Conservation (phyloP, 2,329 filamentous ascomycete genomes). For the Fusarium palustre region DNA sequence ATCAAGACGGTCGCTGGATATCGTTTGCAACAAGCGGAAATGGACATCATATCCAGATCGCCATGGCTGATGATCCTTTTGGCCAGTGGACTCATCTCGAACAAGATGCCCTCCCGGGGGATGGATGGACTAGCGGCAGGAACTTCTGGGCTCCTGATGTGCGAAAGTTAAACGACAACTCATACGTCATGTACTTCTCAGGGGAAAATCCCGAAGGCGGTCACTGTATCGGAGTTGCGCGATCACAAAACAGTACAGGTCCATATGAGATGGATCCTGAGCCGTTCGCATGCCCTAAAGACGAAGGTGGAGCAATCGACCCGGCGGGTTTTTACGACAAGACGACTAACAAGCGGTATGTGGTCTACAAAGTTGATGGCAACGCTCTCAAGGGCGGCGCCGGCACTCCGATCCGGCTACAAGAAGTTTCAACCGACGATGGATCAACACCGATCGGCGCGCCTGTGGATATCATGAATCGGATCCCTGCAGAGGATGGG, state of each 20-base stretch:
- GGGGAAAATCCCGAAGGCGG: constrained; percentile 57
- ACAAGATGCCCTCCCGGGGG: constrained; percentile 66
- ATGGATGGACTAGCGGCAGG: constrained; percentile 64
- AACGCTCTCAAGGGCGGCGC: constrained; percentile 63
- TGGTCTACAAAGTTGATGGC: constrained; percentile 75
- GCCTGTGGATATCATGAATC: constrained; percentile 60
- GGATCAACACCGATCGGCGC: constrained; percentile 66
- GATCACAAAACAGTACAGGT: constrained; percentile 59
- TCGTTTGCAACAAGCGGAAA: constrained; percentile 68
- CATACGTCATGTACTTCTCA: constrained; percentile 71
- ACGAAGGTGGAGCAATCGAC: constrained; percentile 72
- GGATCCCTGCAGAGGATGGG: constrained; percentile 56
- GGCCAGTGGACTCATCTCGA: constrained; percentile 61
- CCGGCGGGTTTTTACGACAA: constrained; percentile 68
- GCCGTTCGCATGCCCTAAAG: constrained; percentile 65
- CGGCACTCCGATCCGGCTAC: constrained; percentile 68
- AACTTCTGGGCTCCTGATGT: constrained; percentile 74
- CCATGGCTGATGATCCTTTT: constrained; percentile 60
- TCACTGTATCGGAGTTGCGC: constrained; percentile 71
- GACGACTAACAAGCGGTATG: constrained; percentile 64
- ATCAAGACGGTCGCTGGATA: constrained; percentile 63
- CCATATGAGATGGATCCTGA: constrained; percentile 62
- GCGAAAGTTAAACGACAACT: constrained; percentile 59
- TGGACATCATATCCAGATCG: constrained; percentile 65
- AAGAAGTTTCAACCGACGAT: constrained; percentile 60